A percentile compares a stretch with the other conserved stretches of the same genome.
Conservation (phyloP, 2,329 filamentous ascomycete species). For the Talaromyces funiculosus region DNA sequence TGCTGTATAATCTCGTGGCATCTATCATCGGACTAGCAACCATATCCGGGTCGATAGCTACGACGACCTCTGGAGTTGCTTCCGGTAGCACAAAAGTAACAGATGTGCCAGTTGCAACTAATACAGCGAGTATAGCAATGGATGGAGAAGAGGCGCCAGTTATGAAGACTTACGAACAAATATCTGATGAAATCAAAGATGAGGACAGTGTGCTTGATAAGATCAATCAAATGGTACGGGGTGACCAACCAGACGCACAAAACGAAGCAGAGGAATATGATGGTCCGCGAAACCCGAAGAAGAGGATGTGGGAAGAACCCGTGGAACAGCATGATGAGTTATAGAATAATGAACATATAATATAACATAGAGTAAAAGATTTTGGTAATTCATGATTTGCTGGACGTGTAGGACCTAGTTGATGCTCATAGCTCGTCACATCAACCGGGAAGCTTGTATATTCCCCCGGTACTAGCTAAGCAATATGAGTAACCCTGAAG, state of each 20-base stretch:
- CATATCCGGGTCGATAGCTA: constrained; percentile 23
- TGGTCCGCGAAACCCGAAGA: constrained; percentile 43
- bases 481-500: no score
- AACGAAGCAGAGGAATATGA: constrained; percentile 25
- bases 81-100: constrained; percentile 18
- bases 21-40: constrained; percentile 52
- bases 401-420: no score
- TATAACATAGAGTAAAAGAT: not conserved
- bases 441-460: no score
- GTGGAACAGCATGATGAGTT: constrained; percentile 33
- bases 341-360: not conserved
- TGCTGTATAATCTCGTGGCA: constrained; percentile 56
- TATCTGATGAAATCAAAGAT: constrained; percentile 19
- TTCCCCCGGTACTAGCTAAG: no score
- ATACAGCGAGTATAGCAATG: constrained; percentile 6
- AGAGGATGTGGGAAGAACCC: constrained; percentile 45
- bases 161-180: constrained; percentile 20
- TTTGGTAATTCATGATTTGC: not conserved
- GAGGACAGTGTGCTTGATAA: constrained; percentile 36
- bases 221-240: constrained; percentile 36
- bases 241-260: constrained; percentile 4
- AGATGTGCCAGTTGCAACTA: constrained; percentile 14
- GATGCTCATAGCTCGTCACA: no score
- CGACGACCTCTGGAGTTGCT: constrained; percentile 17
- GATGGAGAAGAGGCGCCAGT: constrained; percentile 4